Base-by-base conservation (phyloP, 352 stramenopile species). In the Peronospora farinosa region DNA sequence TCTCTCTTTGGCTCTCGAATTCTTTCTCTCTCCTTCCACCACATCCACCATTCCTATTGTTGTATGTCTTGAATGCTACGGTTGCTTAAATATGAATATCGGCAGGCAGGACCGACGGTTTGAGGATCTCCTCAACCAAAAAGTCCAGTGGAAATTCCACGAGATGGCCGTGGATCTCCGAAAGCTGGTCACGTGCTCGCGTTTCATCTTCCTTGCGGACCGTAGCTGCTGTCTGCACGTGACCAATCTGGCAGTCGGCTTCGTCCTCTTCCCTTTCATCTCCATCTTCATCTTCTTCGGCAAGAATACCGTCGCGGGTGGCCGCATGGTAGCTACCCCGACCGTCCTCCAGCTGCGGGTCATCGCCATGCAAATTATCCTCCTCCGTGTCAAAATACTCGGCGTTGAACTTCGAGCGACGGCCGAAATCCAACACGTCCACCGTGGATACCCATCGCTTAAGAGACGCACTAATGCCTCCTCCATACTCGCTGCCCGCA, bases 61-160 rank as follows among this genome's bases (percentile, higher is more conserved):
- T 23, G 16, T 48, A 35, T 31, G 44, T 54, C 52, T 44, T 36
- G 48, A 54, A n/a, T 46, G 16, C 21, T 36, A 28, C 23, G 47
- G 27, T 73, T 57, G 53, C 35, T 76, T 89, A 94, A 70, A 92
- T 92, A 69, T 94, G 79, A 51, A 94, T 84, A 54, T 91, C 81
- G 40, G 63, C 67, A 1, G 84, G 84, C 50, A 94, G 54, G 44
- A 92, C 86, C 31, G 81, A 83, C 36, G 84, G 84, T 51, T 89
- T 85, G 12, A 94, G 62, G 36, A 88, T 88, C 57, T 92, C 81
- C 51, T 92, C 82, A 15, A 74, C 72, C 30, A 95, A 54, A 43
- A 95, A 95, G 33, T 95, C 72, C 25, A 92, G 49, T 19, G 84
- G 84, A 51, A 93, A 95, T 31, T 92, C 77, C 21, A 95, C 84